Evolutionary conservation across 495 filamentous ascomycete species (phyloP), one percentile per base, ranked within the genome.

Genomic region (Amorphotheca resinae): DNA sequence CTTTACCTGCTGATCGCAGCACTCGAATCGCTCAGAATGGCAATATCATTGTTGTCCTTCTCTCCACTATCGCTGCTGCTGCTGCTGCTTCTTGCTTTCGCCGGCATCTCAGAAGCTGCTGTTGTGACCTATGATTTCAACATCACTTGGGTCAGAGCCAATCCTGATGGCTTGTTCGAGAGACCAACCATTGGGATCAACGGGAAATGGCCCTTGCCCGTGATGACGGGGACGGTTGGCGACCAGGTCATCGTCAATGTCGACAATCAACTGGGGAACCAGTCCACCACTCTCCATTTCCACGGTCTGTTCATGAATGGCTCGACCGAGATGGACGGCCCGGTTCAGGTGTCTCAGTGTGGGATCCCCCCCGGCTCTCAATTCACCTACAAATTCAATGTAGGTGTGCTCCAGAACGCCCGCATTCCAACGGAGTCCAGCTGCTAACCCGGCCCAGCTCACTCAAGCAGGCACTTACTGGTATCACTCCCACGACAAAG

Each of bases 181-280:
- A 70, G 85, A 9, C 72, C 73, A 30, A 74, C 74, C 4, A 86
- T 93, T 54, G 81, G 82, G 33, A 84, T 91, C 66, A 93, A 93
- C 55, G 75, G 72, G 0, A 64, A 84, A 67, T 91, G 82, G 82
- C 84, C 84, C 1, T 59, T 80, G 35, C 84, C 82, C 4, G 59
- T 64, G 12, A 79, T 89, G 40, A 69, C 76, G 38, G 80, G 76
- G 26, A 72, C 76, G 35, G 65, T 80, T 38, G 83, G 83, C 37
- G 86, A 91, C 55, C 68, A 64, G 20, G 50, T 93, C 22, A 59
- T 91, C 31, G 71, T 88, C 41, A 77, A 85, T 42, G 68, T 82
- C 50, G 61, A 76, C 51, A 93, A 93, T 59, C 66, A 70, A 16
- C 70, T 93, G 4, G 81, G 76, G 9, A 74, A 87, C 53, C 68